Evolutionary conservation across 2,329 filamentous ascomycete species (phyloP).

Genomic region (Xylaria sp.): DNA sequence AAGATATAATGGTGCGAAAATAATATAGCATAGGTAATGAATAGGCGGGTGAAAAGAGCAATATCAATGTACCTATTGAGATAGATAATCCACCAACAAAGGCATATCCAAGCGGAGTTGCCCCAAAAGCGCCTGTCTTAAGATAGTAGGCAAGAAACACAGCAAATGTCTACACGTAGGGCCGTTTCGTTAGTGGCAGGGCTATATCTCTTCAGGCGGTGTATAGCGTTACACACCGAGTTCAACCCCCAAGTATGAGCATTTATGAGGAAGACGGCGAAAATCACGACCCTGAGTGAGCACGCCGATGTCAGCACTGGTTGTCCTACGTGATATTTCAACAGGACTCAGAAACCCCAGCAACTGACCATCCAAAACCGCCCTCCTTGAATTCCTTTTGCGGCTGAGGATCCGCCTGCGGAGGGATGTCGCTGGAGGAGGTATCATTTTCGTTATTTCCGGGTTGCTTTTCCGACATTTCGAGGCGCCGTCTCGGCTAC

Average conservation of each 20-base stretch:
- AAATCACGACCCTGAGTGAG: constrained; percentile 53
- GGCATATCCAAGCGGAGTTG: constrained; percentile 69
- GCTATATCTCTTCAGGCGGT: background rate
- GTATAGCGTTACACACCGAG: constrained; percentile 46
- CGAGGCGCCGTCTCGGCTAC: constrained; percentile 15
- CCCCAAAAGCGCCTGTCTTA: constrained; percentile 61
- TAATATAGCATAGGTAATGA: background rate
- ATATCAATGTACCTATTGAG: constrained; percentile 46
- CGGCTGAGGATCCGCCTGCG: constrained; percentile 47
- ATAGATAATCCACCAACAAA: constrained; percentile 76
- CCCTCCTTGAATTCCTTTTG: constrained; percentile 55
- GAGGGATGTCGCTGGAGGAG: constrained; percentile 6
- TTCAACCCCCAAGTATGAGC: constrained; percentile 78
- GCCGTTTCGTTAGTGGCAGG: constrained; percentile 18
- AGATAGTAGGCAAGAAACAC: constrained; percentile 63
- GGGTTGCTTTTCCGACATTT: constrained; percentile 11
- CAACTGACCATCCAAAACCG: constrained; percentile 60
- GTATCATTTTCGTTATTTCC: constrained; percentile 11
- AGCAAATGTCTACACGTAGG: constrained; percentile 49
- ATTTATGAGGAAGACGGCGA: constrained; percentile 60
- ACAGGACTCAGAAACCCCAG: background rate
- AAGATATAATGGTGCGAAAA: background rate
- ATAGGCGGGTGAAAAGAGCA: background rate
- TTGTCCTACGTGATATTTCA: background rate
- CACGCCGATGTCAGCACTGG: constrained; percentile 8